These are phyloP conservation scores for Petrea volubilis DNA, from an alignment of 257 asterid genomes.

Conservation along the genomic window DNA sequence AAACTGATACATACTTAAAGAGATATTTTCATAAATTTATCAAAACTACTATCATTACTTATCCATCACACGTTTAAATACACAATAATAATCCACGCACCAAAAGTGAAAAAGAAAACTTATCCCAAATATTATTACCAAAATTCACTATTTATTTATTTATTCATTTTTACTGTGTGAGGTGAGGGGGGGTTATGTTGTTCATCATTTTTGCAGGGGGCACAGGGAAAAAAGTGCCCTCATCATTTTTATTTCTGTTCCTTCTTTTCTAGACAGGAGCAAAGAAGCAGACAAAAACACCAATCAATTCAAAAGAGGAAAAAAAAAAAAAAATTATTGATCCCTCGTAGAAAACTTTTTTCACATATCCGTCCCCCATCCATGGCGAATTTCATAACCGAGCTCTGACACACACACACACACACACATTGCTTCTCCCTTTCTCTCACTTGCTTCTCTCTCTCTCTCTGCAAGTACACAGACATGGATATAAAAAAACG, in stretches of 20 bases:
- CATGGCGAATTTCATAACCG: slow-evolving; percentile 32
- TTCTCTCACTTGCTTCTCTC: slow-evolving; percentile 5
- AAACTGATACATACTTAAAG: too few relatives aligned
- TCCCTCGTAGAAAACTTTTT: neutral
- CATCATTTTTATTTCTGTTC: slow-evolving; percentile 20
- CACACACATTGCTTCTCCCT: slow-evolving; percentile 10
- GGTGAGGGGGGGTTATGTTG: too few relatives aligned
- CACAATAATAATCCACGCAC: too few relatives aligned
- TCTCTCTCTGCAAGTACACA: slow-evolving; percentile 29
- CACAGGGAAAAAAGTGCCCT: slow-evolving; percentile 24
- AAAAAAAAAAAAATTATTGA: too few relatives aligned
- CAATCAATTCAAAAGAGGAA: slow-evolving; percentile 20
- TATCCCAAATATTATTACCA: too few relatives aligned
- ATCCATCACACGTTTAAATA: too few relatives aligned
- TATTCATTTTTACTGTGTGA: neutral
- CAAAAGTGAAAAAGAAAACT: too few relatives aligned
- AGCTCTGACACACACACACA: slow-evolving; percentile 35
- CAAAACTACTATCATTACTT: too few relatives aligned
- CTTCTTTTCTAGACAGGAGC: slow-evolving; percentile 31
- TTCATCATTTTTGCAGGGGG: slow-evolving; percentile 22
- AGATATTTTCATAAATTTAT: too few relatives aligned
- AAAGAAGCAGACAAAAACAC: slow-evolving; percentile 22
- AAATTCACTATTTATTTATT: neutral
- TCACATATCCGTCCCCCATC: neutral
- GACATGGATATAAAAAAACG: slow-evolving; percentile 20